These are phyloP conservation scores for Pythium apleroticum DNA, from an alignment of 352 stramenopile species.

Conservation along the genomic window DNA sequence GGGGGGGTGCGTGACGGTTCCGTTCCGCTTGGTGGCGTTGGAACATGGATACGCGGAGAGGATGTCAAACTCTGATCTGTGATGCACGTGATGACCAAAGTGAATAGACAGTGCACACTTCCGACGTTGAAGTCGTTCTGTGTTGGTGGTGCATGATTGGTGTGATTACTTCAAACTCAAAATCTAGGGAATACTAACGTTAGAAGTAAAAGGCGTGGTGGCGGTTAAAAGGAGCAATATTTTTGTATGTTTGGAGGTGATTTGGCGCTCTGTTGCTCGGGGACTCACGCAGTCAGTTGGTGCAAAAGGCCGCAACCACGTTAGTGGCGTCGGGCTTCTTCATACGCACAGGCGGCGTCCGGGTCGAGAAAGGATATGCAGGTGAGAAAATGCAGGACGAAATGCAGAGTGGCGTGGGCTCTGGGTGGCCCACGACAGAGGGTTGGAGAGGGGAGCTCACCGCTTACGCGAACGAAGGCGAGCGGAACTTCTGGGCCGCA, in stretches of 20 bases:
- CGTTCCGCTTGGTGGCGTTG: too few relatives aligned
- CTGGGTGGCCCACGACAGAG: background rate
- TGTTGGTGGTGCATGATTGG: too few relatives aligned
- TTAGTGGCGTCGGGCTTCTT: background rate
- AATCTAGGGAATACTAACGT: too few relatives aligned
- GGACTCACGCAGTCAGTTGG: background rate
- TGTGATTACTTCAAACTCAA: too few relatives aligned
- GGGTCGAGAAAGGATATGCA: background rate
- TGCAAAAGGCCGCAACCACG: background rate
- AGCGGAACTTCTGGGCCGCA: slow-evolving; percentile 65
- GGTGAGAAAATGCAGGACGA: background rate
- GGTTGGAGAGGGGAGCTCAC: background rate
- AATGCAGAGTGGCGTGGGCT: background rate
- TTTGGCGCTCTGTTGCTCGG: background rate
- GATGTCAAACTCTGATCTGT: too few relatives aligned
- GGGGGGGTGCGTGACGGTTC: too few relatives aligned
- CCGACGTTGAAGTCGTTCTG: background rate
- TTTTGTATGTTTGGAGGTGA: background rate
- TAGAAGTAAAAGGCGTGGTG: background rate
- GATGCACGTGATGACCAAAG: background rate
- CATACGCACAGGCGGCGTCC: background rate
- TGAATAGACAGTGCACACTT: background rate
- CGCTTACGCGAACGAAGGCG: slow-evolving; percentile 69
- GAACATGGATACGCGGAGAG: background rate
- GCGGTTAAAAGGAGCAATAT: background rate